Base-by-base conservation (phyloP, 1,139 yeast genomes). In the Protomyces arabidopsidicola region DNA sequence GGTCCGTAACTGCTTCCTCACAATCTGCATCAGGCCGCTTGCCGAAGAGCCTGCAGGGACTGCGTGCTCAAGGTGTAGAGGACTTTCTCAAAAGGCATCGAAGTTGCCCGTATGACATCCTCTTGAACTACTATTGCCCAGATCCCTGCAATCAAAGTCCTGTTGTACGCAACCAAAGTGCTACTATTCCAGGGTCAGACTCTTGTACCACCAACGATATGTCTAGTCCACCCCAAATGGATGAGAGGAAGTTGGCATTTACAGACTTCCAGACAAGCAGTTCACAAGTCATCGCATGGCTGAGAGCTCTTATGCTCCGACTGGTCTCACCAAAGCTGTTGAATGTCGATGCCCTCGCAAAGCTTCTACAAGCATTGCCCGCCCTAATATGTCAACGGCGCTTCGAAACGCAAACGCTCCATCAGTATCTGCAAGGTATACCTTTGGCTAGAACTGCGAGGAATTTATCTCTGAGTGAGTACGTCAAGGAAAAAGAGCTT, bases 341-440 rank as follows among this genome's bases (percentile, higher is more conserved):
- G n/a, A 16, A 22, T 9, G 34, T 22, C 18, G 12, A n/a, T n/a
- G 9, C 22, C 8, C 12, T 20, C 22, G 48, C 8, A 5, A 16
- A 12, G 42, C 18, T 45, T n/a, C 20, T 52, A 16, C 45, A 31
- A 6, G 18, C n/a, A 24, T 20, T 68, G 38, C 75, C 81, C 0
- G 63, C 67, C 4, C 75, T 81, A 53, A 67, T 90, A 0, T 71
- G 72, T 18, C 70, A 80, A 60, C 65, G 75, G 1, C 68, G 69
- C n/a, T 64, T 63, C 18, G 76, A 73, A 51, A 60, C 39, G 71
- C 74, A 79, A 1, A 60, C 74, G 1, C 62, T 79, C 0, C 68
- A 72, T 2, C 69, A 71, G 2, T 52, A 80, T 1, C 52, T 75
- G 1, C 70, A 72, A 10, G 71, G 72, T 0, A 70, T 85, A 18